Conservation (phyloP, 2,329 filamentous ascomycete species). For the Peltaster fructicola region DNA sequence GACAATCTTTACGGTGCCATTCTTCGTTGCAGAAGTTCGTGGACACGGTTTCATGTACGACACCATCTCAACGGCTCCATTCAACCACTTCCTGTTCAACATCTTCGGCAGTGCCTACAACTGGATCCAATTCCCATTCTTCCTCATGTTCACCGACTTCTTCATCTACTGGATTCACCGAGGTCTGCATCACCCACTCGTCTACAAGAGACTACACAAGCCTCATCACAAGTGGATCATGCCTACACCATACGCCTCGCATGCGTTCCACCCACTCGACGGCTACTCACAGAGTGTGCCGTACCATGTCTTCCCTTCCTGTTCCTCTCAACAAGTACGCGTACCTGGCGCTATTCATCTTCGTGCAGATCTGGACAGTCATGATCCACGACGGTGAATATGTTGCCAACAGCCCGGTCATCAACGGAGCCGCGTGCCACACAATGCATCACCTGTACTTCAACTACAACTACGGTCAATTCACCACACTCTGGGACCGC, state of each 20-base stretch:
- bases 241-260: conserved; percentile 81
- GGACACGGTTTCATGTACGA: conserved; percentile 83
- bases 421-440: conserved; percentile 92
- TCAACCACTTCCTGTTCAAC: conserved; percentile 13
- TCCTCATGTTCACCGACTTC: conserved; percentile 76
- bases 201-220: conserved; percentile 90
- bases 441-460: conserved; percentile 78
- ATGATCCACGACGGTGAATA: conserved; percentile 95
- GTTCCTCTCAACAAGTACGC: conserved; percentile 80
- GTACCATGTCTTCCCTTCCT: conserved; percentile 85
- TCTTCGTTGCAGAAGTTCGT: conserved; percentile 68
- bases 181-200: conserved; percentile 56
- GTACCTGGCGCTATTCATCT: conserved; percentile 70
- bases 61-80: conserved; percentile 19
- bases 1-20: conserved; percentile 61
- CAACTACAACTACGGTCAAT: conserved; percentile 90
- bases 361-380: conserved; percentile 95
- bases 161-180: conserved; percentile 88
- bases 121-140: conserved; percentile 67
- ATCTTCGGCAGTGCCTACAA: conserved; percentile 40
- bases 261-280: conserved; percentile 89
- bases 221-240: conserved; percentile 99
- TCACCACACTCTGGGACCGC: conserved; percentile 82
- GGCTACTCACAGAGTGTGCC: conserved; percentile 77
- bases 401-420: conserved; percentile 70